Conservation (phyloP, 768 basidiomycete species). For the Butyriboletus loyo region DNA sequence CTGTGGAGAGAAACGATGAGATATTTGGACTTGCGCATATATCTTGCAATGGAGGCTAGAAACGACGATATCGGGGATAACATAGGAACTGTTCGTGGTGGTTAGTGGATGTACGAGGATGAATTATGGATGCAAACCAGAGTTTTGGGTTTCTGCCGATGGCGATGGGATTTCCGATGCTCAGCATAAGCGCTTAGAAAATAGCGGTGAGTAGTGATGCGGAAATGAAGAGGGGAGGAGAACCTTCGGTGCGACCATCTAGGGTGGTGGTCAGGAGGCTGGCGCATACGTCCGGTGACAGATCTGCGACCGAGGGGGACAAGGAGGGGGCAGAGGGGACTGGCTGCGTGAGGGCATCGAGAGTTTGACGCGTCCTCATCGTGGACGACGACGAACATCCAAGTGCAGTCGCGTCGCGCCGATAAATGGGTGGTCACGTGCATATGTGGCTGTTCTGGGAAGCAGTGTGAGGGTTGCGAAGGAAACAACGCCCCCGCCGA, state of each 20-base stretch:
- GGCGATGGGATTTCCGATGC: constrained; percentile 57
- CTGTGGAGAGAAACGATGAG: background rate
- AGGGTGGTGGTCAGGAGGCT: constrained; percentile 59
- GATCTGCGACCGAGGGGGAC: constrained; percentile 5
- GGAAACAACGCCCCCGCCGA: constrained; percentile 1
- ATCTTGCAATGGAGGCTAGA: constrained; percentile 75
- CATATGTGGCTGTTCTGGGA: background rate
- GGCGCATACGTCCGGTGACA: constrained; percentile 56
- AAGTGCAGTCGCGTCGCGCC: constrained; percentile 7
- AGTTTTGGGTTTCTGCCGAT: constrained; percentile 70
- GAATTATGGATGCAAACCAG: constrained; percentile 42
- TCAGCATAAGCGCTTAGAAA: constrained; percentile 53
- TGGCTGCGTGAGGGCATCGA: constrained; percentile 29
- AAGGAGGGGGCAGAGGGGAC: constrained; percentile 25
- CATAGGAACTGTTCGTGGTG: constrained; percentile 47
- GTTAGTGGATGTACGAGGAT: background rate
- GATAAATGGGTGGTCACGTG: constrained; percentile 13
- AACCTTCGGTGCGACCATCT: constrained; percentile 69
- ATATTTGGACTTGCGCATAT: constrained; percentile 58
- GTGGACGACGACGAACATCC: constrained; percentile 6
- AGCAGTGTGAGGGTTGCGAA: constrained; percentile 11
- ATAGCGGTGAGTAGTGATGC: background rate
- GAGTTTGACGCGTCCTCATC: constrained; percentile 17
- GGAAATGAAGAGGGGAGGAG: background rate
- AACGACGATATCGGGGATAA: constrained; percentile 58